These are phyloP conservation scores for Arctium minus DNA, from an alignment of 129 eudicot genomes.

Conservation along the genomic window DNA sequence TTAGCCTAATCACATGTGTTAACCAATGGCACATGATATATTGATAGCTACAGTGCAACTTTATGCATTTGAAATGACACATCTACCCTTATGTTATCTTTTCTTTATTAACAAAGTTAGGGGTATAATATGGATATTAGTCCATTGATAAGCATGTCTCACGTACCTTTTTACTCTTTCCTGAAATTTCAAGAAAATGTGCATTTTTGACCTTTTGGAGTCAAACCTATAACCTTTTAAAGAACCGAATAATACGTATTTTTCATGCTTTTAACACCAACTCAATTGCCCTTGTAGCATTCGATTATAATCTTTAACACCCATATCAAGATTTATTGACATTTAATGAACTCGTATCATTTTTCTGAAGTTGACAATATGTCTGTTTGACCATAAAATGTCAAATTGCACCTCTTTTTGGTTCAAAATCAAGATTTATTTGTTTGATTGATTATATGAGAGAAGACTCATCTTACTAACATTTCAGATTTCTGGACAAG, in stretches of 20 bases:
- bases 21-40: slow-evolving; percentile 4
- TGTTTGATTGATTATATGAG: neutral
- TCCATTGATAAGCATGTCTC: slow-evolving; percentile 2
- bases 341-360: neutral
- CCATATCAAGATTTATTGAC: neutral
- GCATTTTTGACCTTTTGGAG: slow-evolving; percentile 7
- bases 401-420: neutral
- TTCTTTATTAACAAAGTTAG: neutral
- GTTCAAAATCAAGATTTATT: neutral
- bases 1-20: slow-evolving; percentile 22
- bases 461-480: neutral
- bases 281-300: neutral
- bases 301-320: neutral
- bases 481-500: slow-evolving; percentile 72
- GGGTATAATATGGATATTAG: neutral
- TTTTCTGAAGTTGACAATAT: neutral
- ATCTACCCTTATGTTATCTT: neutral
- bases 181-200: neutral
- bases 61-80: neutral
- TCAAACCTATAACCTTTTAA: neutral
- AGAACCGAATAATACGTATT: neutral
- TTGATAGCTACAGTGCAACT: neutral
- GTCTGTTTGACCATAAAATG: neutral
- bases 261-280: neutral
- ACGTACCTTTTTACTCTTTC: neutral